Evolutionary conservation across 192 early-diverging fungal species (phyloP), one percentile per base, ranked within the genome.

Genomic region (Backusella westeae): DNA sequence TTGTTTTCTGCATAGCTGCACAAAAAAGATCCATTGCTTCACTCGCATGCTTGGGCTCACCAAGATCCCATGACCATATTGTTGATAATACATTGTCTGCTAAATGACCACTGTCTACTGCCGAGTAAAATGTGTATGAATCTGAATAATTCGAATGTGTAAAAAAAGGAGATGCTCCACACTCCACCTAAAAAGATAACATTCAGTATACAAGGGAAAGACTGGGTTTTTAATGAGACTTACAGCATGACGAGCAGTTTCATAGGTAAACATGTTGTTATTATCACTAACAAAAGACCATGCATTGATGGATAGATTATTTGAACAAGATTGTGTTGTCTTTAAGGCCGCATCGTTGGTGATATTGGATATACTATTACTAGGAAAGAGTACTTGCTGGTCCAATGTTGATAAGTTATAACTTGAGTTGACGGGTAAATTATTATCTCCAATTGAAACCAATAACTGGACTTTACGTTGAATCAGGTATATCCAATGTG

Each of bases 11-110:
- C 23, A 81, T 63, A 2, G 26, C 26, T 19, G 80, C 76, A 71
- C 80, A 81, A 0, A 44, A 19, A 12, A 73, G 35, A 34, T 49
- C 49, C 5, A 52, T 44, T 32, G 39, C 71, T 34, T 44, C 39
- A 15, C 39, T 46, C 10, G 23, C 35, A 29, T 63, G 56, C 29
- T 63, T 63, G 4, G 76, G 70, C 12, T 69, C 38, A 5, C 56
- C 39, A 19, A 75, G n/a, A 23, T 81, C 80, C 80, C 80, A 81
- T 10, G 80, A 75, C 80, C 80, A 81, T 26, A 81, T 63, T 1
- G 73, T 75, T 0, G 71, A 71, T 26, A 74, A 9, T 15, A 81
- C 65, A 63, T 63, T 67, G 23, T 71, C 36, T 9, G 29, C 10
- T 14, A 80, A 56, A n/a, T 17, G 39, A 17, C 26, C 34, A 17